phyloP scores from a whole-genome alignment of 1,284 basidiomycete genomes.

The Malassezia sp. region DNA sequence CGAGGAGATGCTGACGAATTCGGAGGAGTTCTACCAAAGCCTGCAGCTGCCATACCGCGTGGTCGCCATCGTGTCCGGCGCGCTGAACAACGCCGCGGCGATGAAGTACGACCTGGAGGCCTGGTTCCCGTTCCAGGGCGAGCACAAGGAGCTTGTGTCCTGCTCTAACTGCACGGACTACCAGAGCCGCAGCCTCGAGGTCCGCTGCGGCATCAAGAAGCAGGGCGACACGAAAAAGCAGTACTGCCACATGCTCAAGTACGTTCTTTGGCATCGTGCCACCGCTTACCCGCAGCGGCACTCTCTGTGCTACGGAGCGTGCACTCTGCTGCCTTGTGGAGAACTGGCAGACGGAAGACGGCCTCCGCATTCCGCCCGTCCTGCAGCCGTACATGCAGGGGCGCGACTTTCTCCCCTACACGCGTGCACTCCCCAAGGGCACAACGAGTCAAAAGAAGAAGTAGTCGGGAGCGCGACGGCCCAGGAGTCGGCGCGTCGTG shows the following conservation, averaged over 20 bases:
- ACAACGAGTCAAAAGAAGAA: conserved; percentile 57
- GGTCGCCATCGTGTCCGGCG: conserved; percentile 90
- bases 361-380: conserved; percentile 74
- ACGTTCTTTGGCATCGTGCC: too few relatives aligned
- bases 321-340: conserved; percentile 95
- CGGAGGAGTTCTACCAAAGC: conserved; percentile 90
- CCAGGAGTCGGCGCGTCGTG: too few relatives aligned
- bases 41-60: conserved; percentile 81
- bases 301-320: conserved; percentile 88
- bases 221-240: conserved; percentile 44
- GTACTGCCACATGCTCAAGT: conserved; percentile 46
- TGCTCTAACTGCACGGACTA: conserved; percentile 51
- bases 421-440: conserved; percentile 67
- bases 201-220: conserved; percentile 43
- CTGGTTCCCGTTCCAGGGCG: conserved; percentile 96
- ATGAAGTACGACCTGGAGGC: conserved; percentile 98
- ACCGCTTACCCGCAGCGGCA: too few relatives aligned
- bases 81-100: conserved; percentile 86
- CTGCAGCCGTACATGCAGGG: conserved; percentile 92
- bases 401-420: conserved; percentile 79
- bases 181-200: conserved; percentile 43
- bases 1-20: conserved; percentile 75
- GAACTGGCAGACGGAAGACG: conserved; percentile 94
- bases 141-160: conserved; percentile 68
- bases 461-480: too few relatives aligned